Conservation (phyloP, 2,329 filamentous ascomycete species). For the Amauroascus verrucosus region DNA sequence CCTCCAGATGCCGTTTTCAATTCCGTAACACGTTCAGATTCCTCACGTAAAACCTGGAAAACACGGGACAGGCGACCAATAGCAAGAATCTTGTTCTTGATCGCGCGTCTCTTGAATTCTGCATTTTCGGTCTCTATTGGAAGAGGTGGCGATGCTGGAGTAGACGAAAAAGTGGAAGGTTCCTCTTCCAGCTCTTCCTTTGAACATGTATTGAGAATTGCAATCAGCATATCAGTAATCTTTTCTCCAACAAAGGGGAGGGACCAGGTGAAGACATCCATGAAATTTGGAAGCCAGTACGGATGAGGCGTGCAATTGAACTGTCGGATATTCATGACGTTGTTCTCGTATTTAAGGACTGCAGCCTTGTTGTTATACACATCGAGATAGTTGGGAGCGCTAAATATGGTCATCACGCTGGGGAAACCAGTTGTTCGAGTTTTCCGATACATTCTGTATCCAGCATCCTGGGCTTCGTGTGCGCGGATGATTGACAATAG, state of each 20-base stretch:
- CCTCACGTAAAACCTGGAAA: constrained; percentile 95
- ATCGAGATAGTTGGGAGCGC: constrained; percentile 94
- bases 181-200: constrained; percentile 95
- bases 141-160: constrained; percentile 63
- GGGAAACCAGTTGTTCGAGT: constrained; percentile 96
- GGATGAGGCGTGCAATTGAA: constrained; percentile 99
- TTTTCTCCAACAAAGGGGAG: constrained; percentile 97
- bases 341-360: constrained; percentile 98
- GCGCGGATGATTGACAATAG: constrained; percentile 92
- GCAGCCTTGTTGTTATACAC: constrained; percentile 99
- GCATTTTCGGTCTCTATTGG: constrained; percentile 69
- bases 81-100: constrained; percentile 99
- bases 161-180: constrained; percentile 60
- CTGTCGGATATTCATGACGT: constrained; percentile 99
- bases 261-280: constrained; percentile 99
- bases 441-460: constrained; percentile 98
- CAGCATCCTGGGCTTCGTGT: constrained; percentile 96
- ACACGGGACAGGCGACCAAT: constrained; percentile 94
- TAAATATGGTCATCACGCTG: constrained; percentile 99
- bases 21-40: constrained; percentile 92
- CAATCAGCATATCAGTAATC: constrained; percentile 98
- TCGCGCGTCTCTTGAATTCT: constrained; percentile 88
- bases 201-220: constrained; percentile 96
- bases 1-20: constrained; percentile 94
- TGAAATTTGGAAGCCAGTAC: constrained; percentile 99